Conservation (phyloP, 495 filamentous ascomycete species). For the Jackrogersella minutella region DNA sequence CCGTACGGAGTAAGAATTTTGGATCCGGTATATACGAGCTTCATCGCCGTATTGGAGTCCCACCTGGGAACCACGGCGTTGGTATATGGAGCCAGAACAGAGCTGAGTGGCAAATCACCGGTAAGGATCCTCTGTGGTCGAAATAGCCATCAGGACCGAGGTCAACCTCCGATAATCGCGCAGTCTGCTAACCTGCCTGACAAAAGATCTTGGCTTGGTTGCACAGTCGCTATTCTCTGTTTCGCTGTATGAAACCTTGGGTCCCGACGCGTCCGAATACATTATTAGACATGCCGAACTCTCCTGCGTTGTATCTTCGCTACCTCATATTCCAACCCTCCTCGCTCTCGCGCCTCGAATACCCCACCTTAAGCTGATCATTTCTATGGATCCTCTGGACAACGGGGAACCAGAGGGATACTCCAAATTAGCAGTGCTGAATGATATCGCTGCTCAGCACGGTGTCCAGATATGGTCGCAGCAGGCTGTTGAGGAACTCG, state of each 20-base stretch:
- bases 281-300: constrained; percentile 91
- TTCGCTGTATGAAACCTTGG: constrained; percentile 95
- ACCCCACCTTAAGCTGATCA: constrained; percentile 85
- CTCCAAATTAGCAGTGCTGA: constrained; percentile 80
- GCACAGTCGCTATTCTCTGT: constrained; percentile 90
- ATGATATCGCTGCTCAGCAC: constrained; percentile 71
- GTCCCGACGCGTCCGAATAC: constrained; percentile 88
- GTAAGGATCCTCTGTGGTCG: constrained; percentile 51
- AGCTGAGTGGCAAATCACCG: constrained; percentile 96
- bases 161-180: not conserved
- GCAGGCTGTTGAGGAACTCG: constrained; percentile 76
- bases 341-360: constrained; percentile 81
- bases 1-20: constrained; percentile 80
- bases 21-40: constrained; percentile 87
- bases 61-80: constrained; percentile 76
- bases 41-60: constrained; percentile 73
- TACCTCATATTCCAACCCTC: constrained; percentile 86
- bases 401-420: constrained; percentile 78
- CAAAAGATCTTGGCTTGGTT: constrained; percentile 85
- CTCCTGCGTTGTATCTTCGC: constrained; percentile 75
- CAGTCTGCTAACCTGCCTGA: constrained; percentile 18
- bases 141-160: not conserved
- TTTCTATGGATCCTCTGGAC: constrained; percentile 87
- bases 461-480: constrained; percentile 83
- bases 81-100: constrained; percentile 97